phyloP scores from a whole-genome alignment of 2,329 filamentous ascomycete species.

The Sarocladiaceae sp. region DNA sequence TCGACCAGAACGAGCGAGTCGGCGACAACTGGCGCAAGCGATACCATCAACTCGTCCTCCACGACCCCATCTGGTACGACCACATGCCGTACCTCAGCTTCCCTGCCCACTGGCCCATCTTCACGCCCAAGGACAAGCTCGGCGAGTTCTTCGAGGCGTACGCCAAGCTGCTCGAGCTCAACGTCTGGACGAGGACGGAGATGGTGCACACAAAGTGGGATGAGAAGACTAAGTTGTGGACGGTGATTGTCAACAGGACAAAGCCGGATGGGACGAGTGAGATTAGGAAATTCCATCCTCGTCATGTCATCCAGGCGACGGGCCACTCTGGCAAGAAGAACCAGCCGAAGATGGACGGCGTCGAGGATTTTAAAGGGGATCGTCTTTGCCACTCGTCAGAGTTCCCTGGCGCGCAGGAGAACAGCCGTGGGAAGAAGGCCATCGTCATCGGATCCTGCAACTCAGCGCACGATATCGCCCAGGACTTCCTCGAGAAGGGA shows the following conservation, averaged over 20 bases:
- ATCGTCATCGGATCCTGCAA: constrained; percentile 64
- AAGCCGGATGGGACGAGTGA: constrained; percentile 42
- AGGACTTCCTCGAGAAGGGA: constrained; percentile 61
- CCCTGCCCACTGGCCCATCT: constrained; percentile 60
- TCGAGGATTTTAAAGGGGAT: constrained; percentile 51
- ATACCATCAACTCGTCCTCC: constrained; percentile 60
- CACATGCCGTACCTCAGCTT: constrained; percentile 60
- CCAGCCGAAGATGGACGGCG: constrained; percentile 50
- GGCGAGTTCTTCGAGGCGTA: constrained; percentile 64
- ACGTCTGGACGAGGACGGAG: constrained; percentile 55
- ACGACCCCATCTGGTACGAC: constrained; percentile 59
- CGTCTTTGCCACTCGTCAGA: constrained; percentile 57
- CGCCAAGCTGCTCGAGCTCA: constrained; percentile 57
- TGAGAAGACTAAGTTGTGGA: constrained; percentile 45
- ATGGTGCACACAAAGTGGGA: constrained; percentile 44
- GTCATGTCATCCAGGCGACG: constrained; percentile 60
- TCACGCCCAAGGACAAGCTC: constrained; percentile 66
- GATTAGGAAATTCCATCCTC: constrained; percentile 51
- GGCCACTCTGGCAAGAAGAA: constrained; percentile 63
- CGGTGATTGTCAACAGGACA: constrained; percentile 44
- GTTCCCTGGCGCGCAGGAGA: constrained; percentile 44
- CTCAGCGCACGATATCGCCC: constrained; percentile 62
- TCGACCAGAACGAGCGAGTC: constrained; percentile 51
- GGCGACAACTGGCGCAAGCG: constrained; percentile 60
- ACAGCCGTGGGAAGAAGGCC: constrained; percentile 49